Conservation (phyloP, 2,329 filamentous ascomycete species). For the Nemania sp. region DNA sequence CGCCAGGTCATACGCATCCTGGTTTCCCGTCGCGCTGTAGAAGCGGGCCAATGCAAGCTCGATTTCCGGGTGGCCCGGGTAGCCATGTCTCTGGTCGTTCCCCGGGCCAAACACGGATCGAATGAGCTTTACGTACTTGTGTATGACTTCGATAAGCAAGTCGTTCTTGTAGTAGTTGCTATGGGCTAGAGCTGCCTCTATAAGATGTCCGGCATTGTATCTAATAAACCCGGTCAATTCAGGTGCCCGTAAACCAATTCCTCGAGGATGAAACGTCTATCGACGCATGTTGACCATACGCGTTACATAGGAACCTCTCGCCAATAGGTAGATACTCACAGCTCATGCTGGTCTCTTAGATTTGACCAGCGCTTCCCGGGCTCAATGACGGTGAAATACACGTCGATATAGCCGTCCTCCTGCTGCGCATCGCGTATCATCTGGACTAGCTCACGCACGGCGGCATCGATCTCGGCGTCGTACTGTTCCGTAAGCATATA, state of each 20-base stretch:
- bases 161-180: slow-evolving; percentile 64
- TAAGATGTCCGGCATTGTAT: slow-evolving; percentile 71
- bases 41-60: slow-evolving; percentile 61
- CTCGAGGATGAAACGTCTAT: not conserved
- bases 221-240: slow-evolving; percentile 47
- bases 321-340: slow-evolving; percentile 55
- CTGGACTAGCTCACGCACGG: slow-evolving; percentile 66
- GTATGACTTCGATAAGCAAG: slow-evolving; percentile 63
- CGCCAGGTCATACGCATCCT: slow-evolving; percentile 60
- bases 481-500: slow-evolving; percentile 62
- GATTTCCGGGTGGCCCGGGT: slow-evolving; percentile 69
- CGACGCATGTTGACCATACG: slow-evolving; percentile 1
- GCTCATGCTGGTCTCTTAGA: slow-evolving; percentile 70
- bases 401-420: slow-evolving; percentile 71
- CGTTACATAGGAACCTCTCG: too few relatives aligned
- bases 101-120: slow-evolving; percentile 63
- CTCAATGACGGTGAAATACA: slow-evolving; percentile 71
- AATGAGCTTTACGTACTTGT: slow-evolving; percentile 67
- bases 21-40: slow-evolving; percentile 52
- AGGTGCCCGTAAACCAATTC: not conserved
- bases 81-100: slow-evolving; percentile 64
- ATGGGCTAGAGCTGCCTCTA: slow-evolving; percentile 71
- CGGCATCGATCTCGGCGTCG: slow-evolving; percentile 60
- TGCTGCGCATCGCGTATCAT: slow-evolving; percentile 70
- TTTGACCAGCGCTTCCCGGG: slow-evolving; percentile 68